Percentiles rank a stretch among this genome's conserved stretches.
Conservation (phyloP, 2,329 filamentous ascomycete species). For the Xylaria sp. region DNA sequence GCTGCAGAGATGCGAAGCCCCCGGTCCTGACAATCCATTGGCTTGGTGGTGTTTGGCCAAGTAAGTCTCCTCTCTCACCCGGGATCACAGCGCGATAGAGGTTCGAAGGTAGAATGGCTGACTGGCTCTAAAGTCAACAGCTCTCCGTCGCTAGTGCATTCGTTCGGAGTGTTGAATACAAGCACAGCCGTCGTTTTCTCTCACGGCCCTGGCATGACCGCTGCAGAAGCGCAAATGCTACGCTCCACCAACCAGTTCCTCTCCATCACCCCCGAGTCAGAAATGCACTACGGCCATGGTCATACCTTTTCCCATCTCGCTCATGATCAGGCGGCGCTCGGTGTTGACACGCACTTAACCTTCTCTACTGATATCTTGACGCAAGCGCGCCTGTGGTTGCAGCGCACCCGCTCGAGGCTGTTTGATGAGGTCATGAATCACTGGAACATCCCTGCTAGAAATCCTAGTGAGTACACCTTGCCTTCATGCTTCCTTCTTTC, state of each 20-base stretch:
- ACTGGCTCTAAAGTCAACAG: constrained; percentile 44
- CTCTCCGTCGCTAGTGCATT: constrained; percentile 52
- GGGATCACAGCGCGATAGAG: too few species aligned
- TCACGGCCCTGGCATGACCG: constrained; percentile 59
- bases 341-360: constrained; percentile 65
- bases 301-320: constrained; percentile 56
- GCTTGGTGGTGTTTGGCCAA: constrained; percentile 53
- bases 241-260: constrained; percentile 62
- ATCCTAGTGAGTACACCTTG: constrained; percentile 53
- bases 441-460: constrained; percentile 57
- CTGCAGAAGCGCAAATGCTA: constrained; percentile 54
- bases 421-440: constrained; percentile 52
- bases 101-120: not conserved
- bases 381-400: constrained; percentile 66
- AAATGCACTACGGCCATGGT: constrained; percentile 67
- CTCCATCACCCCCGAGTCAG: constrained; percentile 67
- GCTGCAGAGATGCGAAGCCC: constrained; percentile 18
- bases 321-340: constrained; percentile 62
- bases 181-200: constrained; percentile 62
- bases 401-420: constrained; percentile 53
- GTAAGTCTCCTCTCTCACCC: constrained; percentile 40
- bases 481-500: not conserved
- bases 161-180: constrained; percentile 54
- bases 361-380: constrained; percentile 61
- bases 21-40: constrained; percentile 59